Base-by-base conservation (phyloP, 176 grass and related monocot species). In the Dactylis glomerata region DNA sequence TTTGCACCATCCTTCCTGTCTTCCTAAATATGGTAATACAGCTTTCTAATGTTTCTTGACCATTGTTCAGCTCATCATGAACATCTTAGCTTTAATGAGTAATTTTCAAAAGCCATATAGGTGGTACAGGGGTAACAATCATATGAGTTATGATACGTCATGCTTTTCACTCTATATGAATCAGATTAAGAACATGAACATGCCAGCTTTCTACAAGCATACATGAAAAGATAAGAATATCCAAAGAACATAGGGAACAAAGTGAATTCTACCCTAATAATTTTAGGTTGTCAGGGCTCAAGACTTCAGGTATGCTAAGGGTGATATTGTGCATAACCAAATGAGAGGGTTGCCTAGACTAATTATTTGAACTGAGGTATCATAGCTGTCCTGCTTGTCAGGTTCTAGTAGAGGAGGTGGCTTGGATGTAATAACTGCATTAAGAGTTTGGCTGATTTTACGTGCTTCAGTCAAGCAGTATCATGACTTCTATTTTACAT, bases 91-190 rank as follows among this genome's bases (percentile, higher is more conserved):
- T 79, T 79, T 16, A 28, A 83, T 73, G 41, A 73, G 37, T 73
- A 61, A 83, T 83, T 66, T n/a, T 66, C 10, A 77, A 77, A 51
- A 23, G 23, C 33, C 73, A 55, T 77, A 49, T 51, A 76, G 73
- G 57, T 34, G 42, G 42, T 33, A 74, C 19, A 42, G 72, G 75
- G 28, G 58, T 67, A 66, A 63, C 2, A 12, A 50, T 80, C 57
- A 67, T 80, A 49, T 55, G 58, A 36, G n/a, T 67, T 80, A 80
- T 77, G 31, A 47, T 8, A 41, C 72, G 22, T 24, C 14, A 23
- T 84, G 5, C 22, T 37, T 76, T 67, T 65, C 15, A 34, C 37
- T 76, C 33, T 47, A 52, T 85, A 41, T 54, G 57, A 31, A 63
- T 40, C 10, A 83, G 22, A 75, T 23, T 63, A 51, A 10, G 79